phyloP scores from a whole-genome alignment of 2,329 filamentous ascomycete species.

The Albophoma yamanashiensis region DNA sequence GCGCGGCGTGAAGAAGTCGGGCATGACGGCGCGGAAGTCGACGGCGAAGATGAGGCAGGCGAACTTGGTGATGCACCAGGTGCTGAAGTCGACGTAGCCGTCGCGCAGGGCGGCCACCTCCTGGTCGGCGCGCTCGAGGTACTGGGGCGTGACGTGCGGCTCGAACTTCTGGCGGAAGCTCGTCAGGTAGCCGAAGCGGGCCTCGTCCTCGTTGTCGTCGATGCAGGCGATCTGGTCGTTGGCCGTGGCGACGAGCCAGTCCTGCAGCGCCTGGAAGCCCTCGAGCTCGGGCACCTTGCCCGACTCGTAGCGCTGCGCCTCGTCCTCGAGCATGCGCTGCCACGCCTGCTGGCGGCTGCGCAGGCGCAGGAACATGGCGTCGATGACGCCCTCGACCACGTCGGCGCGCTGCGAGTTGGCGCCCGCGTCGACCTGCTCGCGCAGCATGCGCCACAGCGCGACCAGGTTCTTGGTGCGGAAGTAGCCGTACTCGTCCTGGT shows the following conservation, averaged over 20 bases:
- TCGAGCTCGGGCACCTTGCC: constrained; percentile 44
- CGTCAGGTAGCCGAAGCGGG: constrained; percentile 69
- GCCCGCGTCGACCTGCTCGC: constrained; percentile 81
- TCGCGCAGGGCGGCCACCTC: constrained; percentile 72
- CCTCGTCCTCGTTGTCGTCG: constrained; percentile 74
- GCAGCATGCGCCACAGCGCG: constrained; percentile 95
- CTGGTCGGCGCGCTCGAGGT: constrained; percentile 61
- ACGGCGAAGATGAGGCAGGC: constrained; percentile 79
- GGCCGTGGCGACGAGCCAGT: constrained; percentile 93
- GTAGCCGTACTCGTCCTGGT: constrained; percentile 79
- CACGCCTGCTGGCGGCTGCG: constrained; percentile 74
- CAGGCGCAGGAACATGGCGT: constrained; percentile 87
- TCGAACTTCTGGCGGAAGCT: constrained; percentile 79
- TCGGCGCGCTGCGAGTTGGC: constrained; percentile 77
- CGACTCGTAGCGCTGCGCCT: constrained; percentile 62
- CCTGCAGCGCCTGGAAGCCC: constrained; percentile 70
- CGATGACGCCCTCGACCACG: constrained; percentile 88
- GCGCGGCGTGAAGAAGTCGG: constrained; percentile 79
- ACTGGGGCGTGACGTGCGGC: constrained; percentile 67
- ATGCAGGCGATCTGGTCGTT: constrained; percentile 99
- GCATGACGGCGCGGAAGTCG: constrained; percentile 75
- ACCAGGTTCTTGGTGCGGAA: constrained; percentile 87
- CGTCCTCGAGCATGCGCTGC: constrained; percentile 81
- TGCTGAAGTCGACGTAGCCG: constrained; percentile 90
- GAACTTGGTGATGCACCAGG: constrained; percentile 84